phyloP scores from a whole-genome alignment of 805 yeast species.

The Saccharomycopsis guyanensis region DNA sequence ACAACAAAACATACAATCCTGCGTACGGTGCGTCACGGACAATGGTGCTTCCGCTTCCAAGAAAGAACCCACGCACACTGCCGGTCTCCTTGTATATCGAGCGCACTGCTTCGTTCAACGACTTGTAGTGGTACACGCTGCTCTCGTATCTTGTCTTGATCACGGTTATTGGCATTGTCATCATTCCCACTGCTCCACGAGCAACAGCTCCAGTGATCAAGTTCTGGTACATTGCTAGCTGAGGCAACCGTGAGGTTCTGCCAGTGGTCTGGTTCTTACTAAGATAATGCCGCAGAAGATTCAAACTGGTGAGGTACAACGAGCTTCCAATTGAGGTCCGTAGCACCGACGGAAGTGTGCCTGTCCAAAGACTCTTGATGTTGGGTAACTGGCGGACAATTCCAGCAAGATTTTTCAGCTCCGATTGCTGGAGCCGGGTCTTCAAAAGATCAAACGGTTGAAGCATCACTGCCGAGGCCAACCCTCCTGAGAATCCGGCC shows the following conservation, averaged over 20 bases:
- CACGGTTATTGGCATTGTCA: slow-evolving; percentile 93
- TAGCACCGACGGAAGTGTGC: slow-evolving; percentile 84
- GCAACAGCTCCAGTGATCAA: slow-evolving; percentile 70
- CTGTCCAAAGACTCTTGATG: slow-evolving; percentile 71
- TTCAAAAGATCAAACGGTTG: slow-evolving; percentile 95
- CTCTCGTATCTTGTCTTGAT: slow-evolving; percentile 87
- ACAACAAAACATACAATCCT: slow-evolving; percentile 80
- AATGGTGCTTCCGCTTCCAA: slow-evolving; percentile 82
- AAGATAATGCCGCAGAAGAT: slow-evolving; percentile 47
- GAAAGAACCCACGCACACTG: slow-evolving; percentile 65
- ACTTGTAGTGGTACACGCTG: slow-evolving; percentile 58
- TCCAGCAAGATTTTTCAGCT: neutral
- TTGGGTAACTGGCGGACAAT: slow-evolving; percentile 20
- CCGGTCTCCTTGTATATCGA: slow-evolving; percentile 43
- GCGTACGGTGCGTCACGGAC: slow-evolving; percentile 95
- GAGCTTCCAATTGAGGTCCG: slow-evolving; percentile 91
- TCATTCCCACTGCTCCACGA: slow-evolving; percentile 71
- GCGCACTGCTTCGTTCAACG: slow-evolving; percentile 51
- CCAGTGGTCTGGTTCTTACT: slow-evolving; percentile 27
- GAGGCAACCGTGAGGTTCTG: slow-evolving; percentile 49
- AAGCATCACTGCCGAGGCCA: slow-evolving; percentile 77
- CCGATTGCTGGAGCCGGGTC: slow-evolving; percentile 66
- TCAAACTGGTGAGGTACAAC: slow-evolving; percentile 68
- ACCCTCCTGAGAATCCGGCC: slow-evolving; percentile 89
- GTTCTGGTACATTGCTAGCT: slow-evolving; percentile 61